phyloP scores from a whole-genome alignment of 2,329 filamentous ascomycete genomes.

The Capronia coronata region DNA sequence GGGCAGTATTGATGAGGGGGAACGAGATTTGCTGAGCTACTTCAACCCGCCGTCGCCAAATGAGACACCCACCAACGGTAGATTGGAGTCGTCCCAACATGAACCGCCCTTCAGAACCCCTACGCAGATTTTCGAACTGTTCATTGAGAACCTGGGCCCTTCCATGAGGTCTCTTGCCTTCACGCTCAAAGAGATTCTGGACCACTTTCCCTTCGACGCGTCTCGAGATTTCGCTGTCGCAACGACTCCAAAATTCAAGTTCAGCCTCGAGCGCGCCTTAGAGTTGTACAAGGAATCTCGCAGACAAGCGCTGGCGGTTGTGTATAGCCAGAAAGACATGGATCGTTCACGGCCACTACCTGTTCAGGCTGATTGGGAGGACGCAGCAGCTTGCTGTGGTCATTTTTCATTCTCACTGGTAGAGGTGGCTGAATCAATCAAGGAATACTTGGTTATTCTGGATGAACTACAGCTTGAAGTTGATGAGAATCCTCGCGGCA shows the following conservation, averaged over 20 bases:
- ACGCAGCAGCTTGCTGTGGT: conserved; percentile 94
- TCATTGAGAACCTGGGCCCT: conserved; percentile 80
- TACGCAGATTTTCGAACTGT: conserved; percentile 82
- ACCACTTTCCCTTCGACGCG: conserved; percentile 74
- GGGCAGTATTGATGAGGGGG: conserved; percentile 1
- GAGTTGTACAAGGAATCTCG: conserved; percentile 70
- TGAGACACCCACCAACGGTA: conserved; percentile 52
- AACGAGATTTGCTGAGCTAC: conserved; percentile 6
- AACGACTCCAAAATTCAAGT: conserved; percentile 71
- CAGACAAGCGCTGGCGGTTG: conserved; percentile 64
- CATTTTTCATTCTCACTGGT: conserved; percentile 91
- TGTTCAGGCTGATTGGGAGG: conserved; percentile 87
- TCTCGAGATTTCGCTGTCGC: conserved; percentile 61
- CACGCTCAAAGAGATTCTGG: conserved; percentile 80
- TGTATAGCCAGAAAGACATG: conserved; percentile 75
- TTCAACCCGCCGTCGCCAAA: conserved; percentile 21
- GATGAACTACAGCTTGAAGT: conserved; percentile 71
- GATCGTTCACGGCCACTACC: conserved; percentile 62
- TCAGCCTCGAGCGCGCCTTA: conserved; percentile 74
- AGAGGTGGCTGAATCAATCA: conserved; percentile 85
- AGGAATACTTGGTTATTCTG: conserved; percentile 71
- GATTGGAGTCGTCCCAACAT: neutral
- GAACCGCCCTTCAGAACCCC: conserved; percentile 49
- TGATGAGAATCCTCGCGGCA: conserved; percentile 55
- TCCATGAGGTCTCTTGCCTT: conserved; percentile 95